Conservation (phyloP, 225 moss, liverwort and hornwort species). For the Thuidium tamariscinum region DNA sequence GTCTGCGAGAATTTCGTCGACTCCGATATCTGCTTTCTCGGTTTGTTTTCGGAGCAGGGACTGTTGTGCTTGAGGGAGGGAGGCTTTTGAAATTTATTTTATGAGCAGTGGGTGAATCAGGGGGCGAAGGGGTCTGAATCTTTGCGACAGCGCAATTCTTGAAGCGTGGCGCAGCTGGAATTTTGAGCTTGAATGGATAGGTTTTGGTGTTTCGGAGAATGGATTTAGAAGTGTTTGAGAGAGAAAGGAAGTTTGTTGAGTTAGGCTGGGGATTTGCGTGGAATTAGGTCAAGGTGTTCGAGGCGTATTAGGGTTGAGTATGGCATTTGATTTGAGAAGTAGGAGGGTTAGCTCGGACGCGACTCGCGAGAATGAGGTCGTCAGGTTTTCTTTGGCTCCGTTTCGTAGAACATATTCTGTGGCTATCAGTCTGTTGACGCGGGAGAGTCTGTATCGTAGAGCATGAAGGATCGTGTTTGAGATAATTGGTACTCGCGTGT, state of each 20-base stretch:
- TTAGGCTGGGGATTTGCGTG: not conserved
- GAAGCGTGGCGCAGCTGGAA: not conserved
- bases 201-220: not conserved
- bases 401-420: not conserved
- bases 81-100: not conserved
- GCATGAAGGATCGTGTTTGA: constrained; percentile 2
- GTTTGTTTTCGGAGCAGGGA: not conserved
- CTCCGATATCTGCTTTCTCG: not conserved
- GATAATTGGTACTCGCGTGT: not conserved
- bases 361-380: not conserved
- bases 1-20: not conserved
- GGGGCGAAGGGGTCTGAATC: not conserved
- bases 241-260: not conserved
- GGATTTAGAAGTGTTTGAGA: not conserved
- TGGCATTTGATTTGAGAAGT: not conserved
- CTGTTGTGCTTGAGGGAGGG: not conserved
- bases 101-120: not conserved
- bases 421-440: not conserved
- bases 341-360: not conserved
- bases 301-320: not conserved
- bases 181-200: not conserved
- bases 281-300: not conserved
- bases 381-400: not conserved
- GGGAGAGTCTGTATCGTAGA: not conserved
- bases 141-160: not conserved